Conservation (phyloP, 2,329 filamentous ascomycete species). For the Calonectria pauciramosa region DNA sequence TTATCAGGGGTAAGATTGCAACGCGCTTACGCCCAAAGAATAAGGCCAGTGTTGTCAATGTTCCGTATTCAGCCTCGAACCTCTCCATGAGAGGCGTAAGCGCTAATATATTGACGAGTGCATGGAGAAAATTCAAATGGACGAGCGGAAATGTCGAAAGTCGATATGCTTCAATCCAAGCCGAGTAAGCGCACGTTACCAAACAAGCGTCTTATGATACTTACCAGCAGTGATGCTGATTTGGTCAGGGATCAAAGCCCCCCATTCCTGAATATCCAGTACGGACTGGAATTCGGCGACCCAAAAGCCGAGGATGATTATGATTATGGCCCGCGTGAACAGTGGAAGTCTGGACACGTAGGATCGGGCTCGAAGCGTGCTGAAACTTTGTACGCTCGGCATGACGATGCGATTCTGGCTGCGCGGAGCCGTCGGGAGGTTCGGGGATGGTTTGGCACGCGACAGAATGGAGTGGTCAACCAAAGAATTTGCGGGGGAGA, state of each 20-base stretch:
- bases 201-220: not conserved
- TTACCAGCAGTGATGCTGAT: conserved; percentile 79
- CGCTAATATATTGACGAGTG: conserved; percentile 82
- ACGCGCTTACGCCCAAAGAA: conserved; percentile 86
- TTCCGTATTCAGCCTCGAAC: conserved; percentile 94
- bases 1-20: not conserved
- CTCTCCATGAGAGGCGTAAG: conserved; percentile 91
- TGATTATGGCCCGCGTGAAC: conserved; percentile 80
- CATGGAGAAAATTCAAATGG: conserved; percentile 85
- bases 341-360: conserved; percentile 90
- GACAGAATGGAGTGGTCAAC: conserved; percentile 15
- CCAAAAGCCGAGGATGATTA: conserved; percentile 75
- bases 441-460: conserved; percentile 25
- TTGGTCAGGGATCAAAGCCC: conserved; percentile 82
- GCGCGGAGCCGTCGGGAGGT: conserved; percentile 43
- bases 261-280: conserved; percentile 83
- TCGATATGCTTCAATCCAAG: conserved; percentile 79
- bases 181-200: not conserved
- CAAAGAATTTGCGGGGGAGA: not conserved
- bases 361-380: conserved; percentile 79
- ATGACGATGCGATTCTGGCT: conserved; percentile 45
- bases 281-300: conserved; percentile 76
- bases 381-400: conserved; percentile 66
- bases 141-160: conserved; percentile 93
- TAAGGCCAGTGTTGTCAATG: conserved; percentile 85